Percentiles rank a stretch among this genome's conserved stretches.
Conservation (phyloP, 805 yeast genomes). For the Martiniozyma abietophila region DNA sequence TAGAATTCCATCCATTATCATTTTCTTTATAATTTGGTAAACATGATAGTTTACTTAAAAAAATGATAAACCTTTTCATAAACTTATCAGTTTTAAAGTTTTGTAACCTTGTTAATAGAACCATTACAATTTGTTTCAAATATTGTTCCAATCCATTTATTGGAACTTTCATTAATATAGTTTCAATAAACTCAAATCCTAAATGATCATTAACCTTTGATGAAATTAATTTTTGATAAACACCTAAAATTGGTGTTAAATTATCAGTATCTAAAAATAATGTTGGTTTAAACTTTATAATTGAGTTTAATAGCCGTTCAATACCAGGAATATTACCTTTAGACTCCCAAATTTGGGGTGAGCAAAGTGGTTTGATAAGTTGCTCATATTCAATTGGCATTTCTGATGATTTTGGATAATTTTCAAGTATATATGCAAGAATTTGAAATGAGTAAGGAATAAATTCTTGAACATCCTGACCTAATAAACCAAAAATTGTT, state of each 20-base stretch:
- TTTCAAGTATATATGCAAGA: constrained; percentile 68
- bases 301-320: constrained; percentile 65
- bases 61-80: constrained; percentile 59
- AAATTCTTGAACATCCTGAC: constrained; percentile 87
- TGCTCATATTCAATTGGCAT: constrained; percentile 60
- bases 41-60: constrained; percentile 33
- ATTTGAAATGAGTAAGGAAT: constrained; percentile 89
- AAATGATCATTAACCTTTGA: constrained; percentile 70
- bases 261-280: constrained; percentile 30
- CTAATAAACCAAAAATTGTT: constrained; percentile 53
- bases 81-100: constrained; percentile 74
- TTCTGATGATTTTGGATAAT: constrained; percentile 35
- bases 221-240: constrained; percentile 88
- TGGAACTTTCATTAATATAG: constrained; percentile 52
- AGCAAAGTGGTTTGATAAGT: constrained; percentile 69
- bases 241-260: constrained; percentile 81
- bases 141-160: constrained; percentile 39
- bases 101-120: constrained; percentile 74
- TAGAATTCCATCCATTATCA: constrained; percentile 20
- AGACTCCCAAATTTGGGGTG: constrained; percentile 91
- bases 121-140: constrained; percentile 61
- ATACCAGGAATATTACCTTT: constrained; percentile 92
- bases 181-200: constrained; percentile 80
- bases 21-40: constrained; percentile 24
- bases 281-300: constrained; percentile 40